Conservation (phyloP, 306 rosid species). For the Purshia tridentata region DNA sequence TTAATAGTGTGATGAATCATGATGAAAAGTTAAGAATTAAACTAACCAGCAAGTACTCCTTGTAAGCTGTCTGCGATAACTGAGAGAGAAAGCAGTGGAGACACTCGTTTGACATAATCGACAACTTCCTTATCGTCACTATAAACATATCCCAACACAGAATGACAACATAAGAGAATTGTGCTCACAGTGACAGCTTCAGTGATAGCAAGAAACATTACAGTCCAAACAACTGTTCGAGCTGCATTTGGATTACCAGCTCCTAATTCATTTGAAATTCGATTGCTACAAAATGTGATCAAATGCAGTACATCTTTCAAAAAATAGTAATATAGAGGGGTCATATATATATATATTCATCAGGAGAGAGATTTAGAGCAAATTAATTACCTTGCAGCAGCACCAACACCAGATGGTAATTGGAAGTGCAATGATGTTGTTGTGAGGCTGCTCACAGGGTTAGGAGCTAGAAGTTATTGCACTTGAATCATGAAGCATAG, state of each 20-base stretch:
- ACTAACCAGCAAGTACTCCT: conserved; percentile 35
- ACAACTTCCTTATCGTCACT: conserved; percentile 48
- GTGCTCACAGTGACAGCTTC: conserved; percentile 41
- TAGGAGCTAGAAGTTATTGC: too few relatives aligned
- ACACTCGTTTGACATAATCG: conserved; percentile 34
- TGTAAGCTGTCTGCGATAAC: conserved; percentile 32
- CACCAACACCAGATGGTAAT: too few relatives aligned
- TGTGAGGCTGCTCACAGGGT: too few relatives aligned
- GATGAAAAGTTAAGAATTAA: background rate
- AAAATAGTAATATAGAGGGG: background rate
- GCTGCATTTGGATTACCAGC: conserved; percentile 53
- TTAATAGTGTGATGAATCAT: too few relatives aligned
- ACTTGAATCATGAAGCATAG: too few relatives aligned
- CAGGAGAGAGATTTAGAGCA: too few relatives aligned
- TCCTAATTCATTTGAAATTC: conserved; percentile 63
- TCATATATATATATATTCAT: too few relatives aligned
- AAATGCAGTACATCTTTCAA: background rate
- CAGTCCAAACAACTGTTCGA: conserved; percentile 25
- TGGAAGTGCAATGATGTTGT: too few relatives aligned
- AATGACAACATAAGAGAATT: conserved; percentile 27
- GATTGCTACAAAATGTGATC: conserved; percentile 25
- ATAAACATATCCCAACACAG: conserved; percentile 41
- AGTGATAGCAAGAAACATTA: conserved; percentile 25
- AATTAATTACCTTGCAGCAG: too few relatives aligned
- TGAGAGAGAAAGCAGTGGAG: conserved; percentile 39